Evolutionary conservation across 202 grass and related monocot genomes (phyloP).

Genomic region (Elaeis oleifera): DNA sequence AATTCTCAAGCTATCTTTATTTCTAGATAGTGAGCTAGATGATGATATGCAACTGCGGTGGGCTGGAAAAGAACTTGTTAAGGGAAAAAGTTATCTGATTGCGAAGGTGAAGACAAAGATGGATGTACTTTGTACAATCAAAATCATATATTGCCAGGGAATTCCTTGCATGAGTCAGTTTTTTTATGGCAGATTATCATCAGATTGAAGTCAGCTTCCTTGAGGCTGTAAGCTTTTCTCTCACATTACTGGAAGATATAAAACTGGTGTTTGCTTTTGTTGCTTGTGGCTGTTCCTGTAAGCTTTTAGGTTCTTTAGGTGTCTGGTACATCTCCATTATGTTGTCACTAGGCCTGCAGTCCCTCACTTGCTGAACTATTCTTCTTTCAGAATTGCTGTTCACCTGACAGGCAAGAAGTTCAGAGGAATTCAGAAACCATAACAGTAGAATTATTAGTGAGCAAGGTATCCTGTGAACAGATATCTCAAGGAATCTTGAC

Average conservation of each 20-base stretch:
- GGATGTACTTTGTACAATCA: background rate
- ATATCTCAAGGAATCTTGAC: no score
- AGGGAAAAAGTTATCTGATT: constrained; percentile 35
- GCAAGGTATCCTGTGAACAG: no score
- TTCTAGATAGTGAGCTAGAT: constrained; percentile 23
- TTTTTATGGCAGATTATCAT: constrained; percentile 9
- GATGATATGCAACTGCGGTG: constrained; percentile 33
- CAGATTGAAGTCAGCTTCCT: constrained; percentile 12
- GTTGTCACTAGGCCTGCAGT: no score
- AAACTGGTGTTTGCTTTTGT: background rate
- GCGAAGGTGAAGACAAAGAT: constrained; percentile 65
- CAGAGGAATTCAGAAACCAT: no score
- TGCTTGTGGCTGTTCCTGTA: background rate
- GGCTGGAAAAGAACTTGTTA: constrained; percentile 52
- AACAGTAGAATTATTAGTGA: no score
- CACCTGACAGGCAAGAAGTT: no score
- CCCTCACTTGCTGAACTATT: no score
- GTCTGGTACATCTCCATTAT: no score
- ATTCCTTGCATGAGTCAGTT: background rate
- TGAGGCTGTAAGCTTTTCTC: background rate
- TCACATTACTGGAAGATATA: background rate
- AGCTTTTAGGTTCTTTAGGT: background rate
- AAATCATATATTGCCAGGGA: background rate
- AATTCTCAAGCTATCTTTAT: background rate
- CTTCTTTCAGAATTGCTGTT: no score